Conservation (phyloP, 2,329 filamentous ascomycete genomes). For the Cercospora janseana region DNA sequence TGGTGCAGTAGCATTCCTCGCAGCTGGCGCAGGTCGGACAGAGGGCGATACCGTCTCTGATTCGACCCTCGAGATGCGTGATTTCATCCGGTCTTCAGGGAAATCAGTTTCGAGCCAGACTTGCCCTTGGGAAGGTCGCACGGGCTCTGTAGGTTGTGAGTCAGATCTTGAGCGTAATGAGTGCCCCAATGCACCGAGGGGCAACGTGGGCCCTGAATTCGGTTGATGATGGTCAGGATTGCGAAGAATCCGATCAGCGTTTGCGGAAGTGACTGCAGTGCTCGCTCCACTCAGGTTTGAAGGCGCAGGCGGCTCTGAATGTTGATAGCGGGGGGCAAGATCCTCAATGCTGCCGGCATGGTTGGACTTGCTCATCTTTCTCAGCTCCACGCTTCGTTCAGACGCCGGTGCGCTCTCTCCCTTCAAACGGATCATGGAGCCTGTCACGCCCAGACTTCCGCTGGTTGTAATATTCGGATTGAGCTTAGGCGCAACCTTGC, state of each 20-base stretch:
- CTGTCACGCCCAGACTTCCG: neutral
- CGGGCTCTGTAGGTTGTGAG: no score
- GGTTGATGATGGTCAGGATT: no score
- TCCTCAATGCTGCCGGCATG: neutral
- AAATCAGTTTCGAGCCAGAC: no score
- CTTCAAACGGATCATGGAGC: neutral
- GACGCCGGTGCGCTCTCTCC: neutral
- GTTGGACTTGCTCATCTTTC: neutral
- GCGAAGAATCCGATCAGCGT: no score
- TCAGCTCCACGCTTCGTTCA: neutral
- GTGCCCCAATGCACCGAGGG: no score
- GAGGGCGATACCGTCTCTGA: neutral
- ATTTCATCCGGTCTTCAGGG: constrained; percentile 10
- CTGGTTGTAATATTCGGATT: neutral
- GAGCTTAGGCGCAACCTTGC: neutral
- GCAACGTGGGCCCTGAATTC: no score
- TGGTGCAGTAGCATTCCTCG: no score
- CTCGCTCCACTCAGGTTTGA: neutral
- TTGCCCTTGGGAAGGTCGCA: no score
- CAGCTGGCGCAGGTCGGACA: neutral
- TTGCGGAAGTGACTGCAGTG: neutral
- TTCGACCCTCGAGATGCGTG: constrained; percentile 7
- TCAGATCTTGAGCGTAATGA: no score
- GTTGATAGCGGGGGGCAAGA: neutral
- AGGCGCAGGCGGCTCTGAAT: neutral